These are phyloP conservation scores for Glarea lozoyensis DNA, from an alignment of 495 filamentous ascomycete genomes.

Conservation along the genomic window DNA sequence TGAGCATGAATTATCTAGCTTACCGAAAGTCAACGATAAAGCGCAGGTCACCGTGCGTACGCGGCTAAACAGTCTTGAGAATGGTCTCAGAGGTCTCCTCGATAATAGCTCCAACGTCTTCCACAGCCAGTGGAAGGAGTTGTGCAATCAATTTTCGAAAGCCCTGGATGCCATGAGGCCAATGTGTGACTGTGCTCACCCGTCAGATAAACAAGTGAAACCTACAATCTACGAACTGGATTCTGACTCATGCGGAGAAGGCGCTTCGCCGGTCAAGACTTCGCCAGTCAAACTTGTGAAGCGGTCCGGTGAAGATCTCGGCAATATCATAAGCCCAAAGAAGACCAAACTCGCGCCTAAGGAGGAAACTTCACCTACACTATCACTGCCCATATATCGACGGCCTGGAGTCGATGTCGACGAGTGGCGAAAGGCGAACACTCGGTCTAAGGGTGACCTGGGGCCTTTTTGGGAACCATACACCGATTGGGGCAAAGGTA, in stretches of 20 bases:
- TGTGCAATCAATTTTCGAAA: slow-evolving; percentile 28
- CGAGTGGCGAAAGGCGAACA: not conserved
- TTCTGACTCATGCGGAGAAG: too few relatives aligned
- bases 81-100: slow-evolving; percentile 25
- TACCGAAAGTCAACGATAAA: slow-evolving; percentile 46
- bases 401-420: not conserved
- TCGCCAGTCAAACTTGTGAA: too few relatives aligned
- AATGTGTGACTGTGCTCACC: slow-evolving; percentile 26
- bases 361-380: too few relatives aligned
- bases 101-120: slow-evolving; percentile 21
- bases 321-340: too few relatives aligned
- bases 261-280: too few relatives aligned
- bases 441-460: not conserved
- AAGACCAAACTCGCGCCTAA: too few relatives aligned
- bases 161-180: slow-evolving; percentile 32
- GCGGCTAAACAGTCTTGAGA: slow-evolving; percentile 32
- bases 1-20: slow-evolving; percentile 32
- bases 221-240: too few relatives aligned
- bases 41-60: slow-evolving; percentile 38
- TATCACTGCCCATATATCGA: not conserved
- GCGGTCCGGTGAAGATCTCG: too few relatives aligned
- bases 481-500: slow-evolving; percentile 1
- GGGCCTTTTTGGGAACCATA: not conserved
- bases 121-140: slow-evolving; percentile 22
- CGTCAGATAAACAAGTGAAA: slow-evolving; percentile 4